Conservation (phyloP, 2,329 filamentous ascomycete species). For the Graphiopsis chlorocephala region DNA sequence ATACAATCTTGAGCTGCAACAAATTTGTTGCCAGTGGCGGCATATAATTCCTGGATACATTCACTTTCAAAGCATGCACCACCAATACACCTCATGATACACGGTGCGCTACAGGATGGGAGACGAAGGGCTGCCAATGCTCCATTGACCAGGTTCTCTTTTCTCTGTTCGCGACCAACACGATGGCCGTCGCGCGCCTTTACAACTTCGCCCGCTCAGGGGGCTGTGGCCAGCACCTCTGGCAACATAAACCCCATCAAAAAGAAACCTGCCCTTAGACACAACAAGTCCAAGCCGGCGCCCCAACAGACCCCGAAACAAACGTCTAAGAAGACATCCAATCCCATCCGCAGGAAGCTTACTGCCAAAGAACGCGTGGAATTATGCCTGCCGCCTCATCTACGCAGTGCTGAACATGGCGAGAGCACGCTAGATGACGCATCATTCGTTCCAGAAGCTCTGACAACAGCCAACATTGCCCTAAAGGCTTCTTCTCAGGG, state of each 20-base stretch:
- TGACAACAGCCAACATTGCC: background rate
- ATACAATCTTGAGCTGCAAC: background rate
- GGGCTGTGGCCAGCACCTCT: conserved; percentile 2
- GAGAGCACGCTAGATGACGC: background rate
- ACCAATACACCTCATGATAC: conserved; percentile 13
- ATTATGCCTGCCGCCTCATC: conserved; percentile 35
- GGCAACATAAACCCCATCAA: background rate
- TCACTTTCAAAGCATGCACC: background rate
- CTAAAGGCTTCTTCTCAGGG: background rate
- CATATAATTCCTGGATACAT: background rate
- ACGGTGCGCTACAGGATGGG: conserved; percentile 10
- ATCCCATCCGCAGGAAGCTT: background rate
- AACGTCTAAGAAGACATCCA: background rate
- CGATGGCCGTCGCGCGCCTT: conserved; percentile 6
- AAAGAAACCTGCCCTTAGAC: background rate
- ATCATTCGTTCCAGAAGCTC: background rate
- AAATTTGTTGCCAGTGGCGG: conserved; percentile 10
- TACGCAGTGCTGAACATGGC: conserved; percentile 21
- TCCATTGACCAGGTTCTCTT: conserved; percentile 11
- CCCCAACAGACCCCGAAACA: background rate
- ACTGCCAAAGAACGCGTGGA: conserved; percentile 30
- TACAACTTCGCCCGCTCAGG: conserved; percentile 5
- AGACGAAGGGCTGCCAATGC: conserved; percentile 13
- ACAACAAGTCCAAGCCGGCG: background rate
- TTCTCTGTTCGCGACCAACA: conserved; percentile 13